Base-by-base conservation (phyloP, 768 basidiomycete species). In the Suillus weaverae region DNA sequence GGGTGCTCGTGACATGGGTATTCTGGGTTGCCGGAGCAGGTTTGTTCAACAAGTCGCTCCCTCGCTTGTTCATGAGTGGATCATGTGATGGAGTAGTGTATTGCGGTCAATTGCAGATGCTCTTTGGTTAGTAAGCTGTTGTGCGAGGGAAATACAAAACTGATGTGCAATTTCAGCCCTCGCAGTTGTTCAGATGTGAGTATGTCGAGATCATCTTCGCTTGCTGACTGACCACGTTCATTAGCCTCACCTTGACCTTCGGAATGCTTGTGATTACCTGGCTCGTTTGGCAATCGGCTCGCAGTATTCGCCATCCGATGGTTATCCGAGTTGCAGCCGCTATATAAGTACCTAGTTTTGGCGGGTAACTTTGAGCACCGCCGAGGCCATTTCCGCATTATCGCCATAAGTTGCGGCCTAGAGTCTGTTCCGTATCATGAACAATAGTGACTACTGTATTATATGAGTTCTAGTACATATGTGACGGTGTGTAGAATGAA, bases 21-120 rank as follows among this genome's bases (percentile, higher is more conserved):
- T 76, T 87, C 54, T 89, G 88, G 88, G 78, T 87, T 22, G 77
- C 86, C 16, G 85, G 85, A 50, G 80, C 86, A 4, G 83, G 81
- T 0, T 73, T 84, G 30, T 70, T 88, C 54, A 85, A 86, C 66
- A 77, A 78, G 43, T 80, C 85, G 7, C 70, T 85, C 30, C 84
- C 86, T 3, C 74, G 71, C 11, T 64, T 86, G 50, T 76, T 85
- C 57, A 72, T 77, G 62, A 73, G 70, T 35, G 74, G 73, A 38
- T 75, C 73, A 20, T 89, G 88, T 69, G 60, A 69, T 18, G 77
- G 70, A 10, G 64, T 75, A 14, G 80, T 84, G 32, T 86, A 88
- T 72, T 89, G 88, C 65, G 76, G 75, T 38, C 88, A 89, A 64
- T 79, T 89, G 62, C 82, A 82, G 44, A 76, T 81, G 5, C 70